Base-by-base conservation (phyloP, 1,139 yeast genomes). In the Taiozyma sp. region DNA sequence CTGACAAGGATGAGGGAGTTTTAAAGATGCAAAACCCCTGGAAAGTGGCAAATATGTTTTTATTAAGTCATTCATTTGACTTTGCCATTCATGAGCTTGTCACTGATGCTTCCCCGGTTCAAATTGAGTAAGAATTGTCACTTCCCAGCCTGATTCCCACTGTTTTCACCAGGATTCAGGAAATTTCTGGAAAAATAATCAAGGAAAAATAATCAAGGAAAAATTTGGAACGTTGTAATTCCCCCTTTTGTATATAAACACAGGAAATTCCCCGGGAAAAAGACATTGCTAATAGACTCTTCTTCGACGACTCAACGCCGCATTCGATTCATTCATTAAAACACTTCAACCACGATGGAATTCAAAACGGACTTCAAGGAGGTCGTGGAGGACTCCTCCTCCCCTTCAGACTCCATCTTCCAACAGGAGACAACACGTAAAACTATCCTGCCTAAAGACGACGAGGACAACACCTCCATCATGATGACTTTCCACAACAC, bases 391-490 rank as follows among this genome's bases (percentile, higher is more conserved):
- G 24, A 19, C 40, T 38, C 40, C 14, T 38, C 40, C 14, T n/a
- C n/a, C n/a, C 24, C 40, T 19, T 16, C 40, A 38, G 40, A 38
- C 40, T 38, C 40, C 14, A 38, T 38, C 40, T 14, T 38, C 13
- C 24, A 9, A 38, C 40, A 38, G 6, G 40, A 38, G 8, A 19
- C 36, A 2, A 32, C 40, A 19, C 7, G 40, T 16, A 38, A 38
- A 24, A 38, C 40, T 19, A 40, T 40, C 23, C 9, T 23, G n/a
- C 50, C 54, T 12, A 16, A 69, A n/a, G 68, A 71, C 53, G 76
- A 71, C 51, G 76, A 72, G 51, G 76, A 72, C 51, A 70, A 71
- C 56, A 66, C 73, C 3, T 70, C 75, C 6, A 68, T 68, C 30
- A 59, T 74, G 51, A 67, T 75, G 60, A 68, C 72, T 2, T 60